These are phyloP conservation scores for Hydnomerulius pinastri DNA, from an alignment of 768 basidiomycete species.

Conservation along the genomic window DNA sequence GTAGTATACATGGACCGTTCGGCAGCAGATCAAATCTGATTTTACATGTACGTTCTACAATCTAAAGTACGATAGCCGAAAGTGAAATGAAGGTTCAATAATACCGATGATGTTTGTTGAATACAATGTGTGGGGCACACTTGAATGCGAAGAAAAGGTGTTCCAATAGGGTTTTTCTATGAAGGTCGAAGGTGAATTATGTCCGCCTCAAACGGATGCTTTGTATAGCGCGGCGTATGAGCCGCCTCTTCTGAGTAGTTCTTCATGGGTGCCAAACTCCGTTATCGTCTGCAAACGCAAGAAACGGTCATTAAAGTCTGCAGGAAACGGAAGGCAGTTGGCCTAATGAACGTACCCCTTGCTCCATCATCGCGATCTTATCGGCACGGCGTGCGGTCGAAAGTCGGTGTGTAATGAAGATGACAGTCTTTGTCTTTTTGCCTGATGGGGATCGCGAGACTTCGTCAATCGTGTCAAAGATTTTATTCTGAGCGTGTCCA, in stretches of 20 bases:
- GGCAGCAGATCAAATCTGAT: conserved; percentile 44
- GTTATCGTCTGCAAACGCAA: conserved; percentile 55
- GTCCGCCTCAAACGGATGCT: conserved; percentile 55
- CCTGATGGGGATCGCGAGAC: conserved; percentile 60
- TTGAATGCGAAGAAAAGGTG: conserved; percentile 12
- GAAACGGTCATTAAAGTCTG: conserved; percentile 22
- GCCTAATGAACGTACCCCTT: conserved; percentile 48
- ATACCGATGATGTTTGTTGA: conserved; percentile 22
- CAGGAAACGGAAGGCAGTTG: conserved; percentile 8
- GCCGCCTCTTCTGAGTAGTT: conserved; percentile 59
- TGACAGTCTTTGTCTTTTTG: conserved; percentile 65
- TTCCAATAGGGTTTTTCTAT: conserved; percentile 8
- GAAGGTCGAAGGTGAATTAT: neutral
- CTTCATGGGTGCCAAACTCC: conserved; percentile 76
- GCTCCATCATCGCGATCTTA: conserved; percentile 86
- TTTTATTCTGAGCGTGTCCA: conserved; percentile 75
- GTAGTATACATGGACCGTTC: conserved; percentile 70
- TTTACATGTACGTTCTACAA: conserved; percentile 23
- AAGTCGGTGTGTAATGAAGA: conserved; percentile 84
- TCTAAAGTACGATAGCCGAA: conserved; percentile 26
- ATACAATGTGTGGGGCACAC: conserved; percentile 21
- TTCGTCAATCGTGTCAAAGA: conserved; percentile 74
- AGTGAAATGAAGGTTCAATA: conserved; percentile 14
- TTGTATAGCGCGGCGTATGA: conserved; percentile 70
- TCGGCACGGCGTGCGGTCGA: conserved; percentile 81